These are phyloP conservation scores for Fusarium sp. DNA, from an alignment of 2,329 filamentous ascomycete genomes.

Conservation along the genomic window DNA sequence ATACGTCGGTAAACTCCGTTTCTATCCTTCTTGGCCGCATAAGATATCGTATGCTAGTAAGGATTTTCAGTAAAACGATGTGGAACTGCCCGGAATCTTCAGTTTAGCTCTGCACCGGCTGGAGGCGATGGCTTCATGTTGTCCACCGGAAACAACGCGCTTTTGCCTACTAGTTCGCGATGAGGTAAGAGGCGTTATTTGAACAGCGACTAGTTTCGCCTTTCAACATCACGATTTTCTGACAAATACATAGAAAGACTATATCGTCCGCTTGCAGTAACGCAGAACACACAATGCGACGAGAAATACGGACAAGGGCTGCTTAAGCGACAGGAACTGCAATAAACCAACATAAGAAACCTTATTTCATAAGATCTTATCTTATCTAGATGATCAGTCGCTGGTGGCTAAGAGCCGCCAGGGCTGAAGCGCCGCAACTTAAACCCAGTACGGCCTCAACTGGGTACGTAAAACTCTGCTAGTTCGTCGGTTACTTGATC, in stretches of 20 bases:
- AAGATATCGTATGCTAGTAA: not conserved
- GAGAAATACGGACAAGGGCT: not conserved
- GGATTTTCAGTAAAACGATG: not conserved
- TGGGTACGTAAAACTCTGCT: not conserved
- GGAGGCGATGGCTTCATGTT: not conserved
- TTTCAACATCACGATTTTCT: not conserved
- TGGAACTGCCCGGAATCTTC: not conserved
- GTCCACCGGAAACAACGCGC: not conserved
- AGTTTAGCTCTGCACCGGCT: not conserved
- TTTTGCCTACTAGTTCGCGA: not conserved
- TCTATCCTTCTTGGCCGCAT: not conserved
- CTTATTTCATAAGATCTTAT: slow-evolving; percentile 4
- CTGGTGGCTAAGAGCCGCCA: not conserved
- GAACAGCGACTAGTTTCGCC: not conserved
- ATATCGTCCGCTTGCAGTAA: not conserved
- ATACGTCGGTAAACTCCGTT: not conserved
- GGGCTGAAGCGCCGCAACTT: slow-evolving; percentile 7
- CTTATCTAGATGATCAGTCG: slow-evolving; percentile 10
- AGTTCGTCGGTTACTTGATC: not conserved
- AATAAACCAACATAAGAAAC: not conserved
- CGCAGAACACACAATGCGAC: not conserved
- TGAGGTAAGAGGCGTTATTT: not conserved
- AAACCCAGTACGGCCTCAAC: not conserved
- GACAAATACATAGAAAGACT: not conserved
- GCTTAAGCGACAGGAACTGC: not conserved